Evolutionary conservation across 306 rosid genomes (phyloP).

Genomic region (Cicer bijugum): DNA sequence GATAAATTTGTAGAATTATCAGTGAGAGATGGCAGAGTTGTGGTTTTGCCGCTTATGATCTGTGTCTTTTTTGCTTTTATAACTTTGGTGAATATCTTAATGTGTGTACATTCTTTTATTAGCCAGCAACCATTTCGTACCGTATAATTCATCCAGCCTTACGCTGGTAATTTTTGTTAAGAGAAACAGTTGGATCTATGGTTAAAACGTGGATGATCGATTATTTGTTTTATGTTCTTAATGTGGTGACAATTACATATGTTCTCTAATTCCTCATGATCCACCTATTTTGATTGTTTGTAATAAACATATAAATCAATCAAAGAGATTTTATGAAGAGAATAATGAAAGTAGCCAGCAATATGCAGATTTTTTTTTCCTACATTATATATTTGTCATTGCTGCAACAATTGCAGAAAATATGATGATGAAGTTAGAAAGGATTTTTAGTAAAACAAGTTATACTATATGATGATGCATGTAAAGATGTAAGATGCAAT

Average conservation of each 20-base stretch:
- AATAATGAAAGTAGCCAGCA: not conserved
- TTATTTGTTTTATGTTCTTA: not conserved
- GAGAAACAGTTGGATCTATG: not conserved
- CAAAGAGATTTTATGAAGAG: not conserved
- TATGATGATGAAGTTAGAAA: too few species aligned
- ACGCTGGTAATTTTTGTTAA: constrained; percentile 10
- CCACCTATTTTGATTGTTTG: too few species aligned
- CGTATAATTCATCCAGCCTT: constrained; percentile 12
- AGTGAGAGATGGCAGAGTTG: constrained; percentile 34
- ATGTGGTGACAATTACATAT: not conserved
- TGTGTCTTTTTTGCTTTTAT: constrained; percentile 7
- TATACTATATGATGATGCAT: too few species aligned
- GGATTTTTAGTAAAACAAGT: too few species aligned
- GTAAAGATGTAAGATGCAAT: too few species aligned
- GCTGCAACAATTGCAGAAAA: too few species aligned
- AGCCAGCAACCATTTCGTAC: constrained; percentile 26
- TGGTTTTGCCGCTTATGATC: constrained; percentile 38
- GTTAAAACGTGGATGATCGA: not conserved
- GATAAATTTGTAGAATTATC: constrained; percentile 49
- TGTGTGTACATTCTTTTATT: constrained; percentile 38
- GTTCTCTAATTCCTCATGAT: too few species aligned
- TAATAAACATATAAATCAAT: not conserved
- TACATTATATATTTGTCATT: too few species aligned
- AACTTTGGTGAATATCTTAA: constrained; percentile 18
- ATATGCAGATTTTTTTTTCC: too few species aligned